Base-by-base conservation (phyloP, 805 yeast species). In the Cyberlindnera galapagoensis region DNA sequence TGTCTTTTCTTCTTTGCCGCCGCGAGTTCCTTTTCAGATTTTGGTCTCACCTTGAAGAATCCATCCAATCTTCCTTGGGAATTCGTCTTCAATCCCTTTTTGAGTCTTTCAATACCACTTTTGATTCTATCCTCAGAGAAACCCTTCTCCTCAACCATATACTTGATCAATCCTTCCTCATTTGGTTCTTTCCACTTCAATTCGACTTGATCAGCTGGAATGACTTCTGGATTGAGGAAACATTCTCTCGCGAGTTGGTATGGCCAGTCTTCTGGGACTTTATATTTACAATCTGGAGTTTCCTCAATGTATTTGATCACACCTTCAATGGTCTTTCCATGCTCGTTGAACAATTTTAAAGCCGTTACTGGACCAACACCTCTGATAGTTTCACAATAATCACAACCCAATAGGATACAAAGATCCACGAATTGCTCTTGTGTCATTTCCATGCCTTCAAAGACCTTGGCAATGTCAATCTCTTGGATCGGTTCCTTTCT, bases 301-400 rank as follows among this genome's bases (percentile, higher is more conserved):
- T 50, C 54, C 31, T 75, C 68, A 21, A 87, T 72, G 38, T 59
- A 64, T 45, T 75, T 76, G 24, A 90, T 72, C 25, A 92, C 76
- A 23, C 78, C 79, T 40, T 90, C 97, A 29, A 92, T 66, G 0
- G 81, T 67, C 1, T 81, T 78, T 15, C 26, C 26, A 55, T 85
- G 87, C 51, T 90, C 95, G 52, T 78, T 80, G 40, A 92, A 85
- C 39, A 92, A 67, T 51, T 92, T 90, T 42, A 72, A 66, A 0
- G 97, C 98, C 1, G 96, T 90, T 3, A 83, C 92, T 1, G 97
- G 97, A 7, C 99, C 99, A 39, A 92, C 80, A 16, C 98, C 98
- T 47, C 76, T 76, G 37, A 92, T 88, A 4, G 96, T 83, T 43
- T 90, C 97, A 61, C 96, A 86, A 58, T 92, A 92, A 63, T 92